Conservation (phyloP, 228 moss, liverwort and hornwort genomes). For the Sphagnum magellanicum region DNA sequence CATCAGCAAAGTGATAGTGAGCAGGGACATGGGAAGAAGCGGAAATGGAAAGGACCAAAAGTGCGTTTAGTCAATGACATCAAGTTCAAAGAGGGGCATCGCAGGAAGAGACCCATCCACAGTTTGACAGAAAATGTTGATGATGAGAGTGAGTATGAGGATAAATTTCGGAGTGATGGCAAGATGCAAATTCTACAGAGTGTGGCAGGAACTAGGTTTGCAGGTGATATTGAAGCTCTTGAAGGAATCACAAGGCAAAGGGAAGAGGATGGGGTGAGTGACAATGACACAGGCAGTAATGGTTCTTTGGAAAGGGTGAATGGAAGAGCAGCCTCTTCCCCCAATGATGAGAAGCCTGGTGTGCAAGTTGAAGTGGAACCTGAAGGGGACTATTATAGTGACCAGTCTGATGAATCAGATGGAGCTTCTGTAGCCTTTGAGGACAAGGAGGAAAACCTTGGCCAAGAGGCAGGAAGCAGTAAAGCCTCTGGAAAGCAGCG, state of each 20-base stretch:
- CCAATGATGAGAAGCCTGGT: slow-evolving; percentile 23
- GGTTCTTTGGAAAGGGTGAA: slow-evolving; percentile 44
- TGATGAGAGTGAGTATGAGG: slow-evolving; percentile 64
- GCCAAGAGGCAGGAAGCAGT: slow-evolving; percentile 29
- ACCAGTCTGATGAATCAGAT: slow-evolving; percentile 13
- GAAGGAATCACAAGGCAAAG: slow-evolving; percentile 21
- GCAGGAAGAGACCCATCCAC: slow-evolving; percentile 44
- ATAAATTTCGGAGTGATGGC: slow-evolving; percentile 31
- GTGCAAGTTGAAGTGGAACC: slow-evolving; percentile 10
- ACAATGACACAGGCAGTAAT: slow-evolving; percentile 51
- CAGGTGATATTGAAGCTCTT: slow-evolving; percentile 17
- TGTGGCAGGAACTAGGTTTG: slow-evolving; percentile 15
- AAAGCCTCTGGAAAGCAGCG: slow-evolving; percentile 44
- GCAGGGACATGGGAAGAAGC: slow-evolving; percentile 26
- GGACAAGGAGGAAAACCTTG: slow-evolving; percentile 18
- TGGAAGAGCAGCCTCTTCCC: slow-evolving; percentile 21
- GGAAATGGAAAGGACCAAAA: slow-evolving; percentile 66
- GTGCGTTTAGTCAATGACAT: slow-evolving; percentile 79
- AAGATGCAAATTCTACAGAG: slow-evolving; percentile 22
- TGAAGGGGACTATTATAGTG: slow-evolving; percentile 23
- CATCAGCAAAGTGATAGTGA: slow-evolving; percentile 22
- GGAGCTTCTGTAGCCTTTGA: slow-evolving; percentile 46
- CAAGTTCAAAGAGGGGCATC: slow-evolving; percentile 55
- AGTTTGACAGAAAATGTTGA: slow-evolving; percentile 42
- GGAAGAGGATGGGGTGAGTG: slow-evolving; percentile 29